Evolutionary conservation across 2,329 filamentous ascomycete genomes (phyloP).

Genomic region (Colletotrichum filicis): DNA sequence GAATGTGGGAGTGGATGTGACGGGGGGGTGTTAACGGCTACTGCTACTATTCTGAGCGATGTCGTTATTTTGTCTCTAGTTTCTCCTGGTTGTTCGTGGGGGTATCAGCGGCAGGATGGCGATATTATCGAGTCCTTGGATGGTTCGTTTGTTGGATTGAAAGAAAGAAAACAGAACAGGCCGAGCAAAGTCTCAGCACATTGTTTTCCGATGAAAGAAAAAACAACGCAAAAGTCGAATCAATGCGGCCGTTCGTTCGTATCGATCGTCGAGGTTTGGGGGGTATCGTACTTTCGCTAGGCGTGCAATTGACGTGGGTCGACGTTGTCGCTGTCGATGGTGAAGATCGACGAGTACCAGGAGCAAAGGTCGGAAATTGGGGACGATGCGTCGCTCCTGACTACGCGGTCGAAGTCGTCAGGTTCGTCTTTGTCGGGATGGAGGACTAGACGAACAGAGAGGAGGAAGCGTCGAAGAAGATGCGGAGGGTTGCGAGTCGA

Average conservation of each 20-base stretch:
- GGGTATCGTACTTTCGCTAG: slow-evolving; percentile 25
- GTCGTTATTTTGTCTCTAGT: slow-evolving; percentile 6
- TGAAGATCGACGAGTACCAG: background rate
- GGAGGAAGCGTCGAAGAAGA: slow-evolving; percentile 36
- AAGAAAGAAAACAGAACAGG: background rate
- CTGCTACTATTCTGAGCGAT: slow-evolving; percentile 18
- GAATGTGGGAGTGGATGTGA: slow-evolving; percentile 17
- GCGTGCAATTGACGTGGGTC: background rate
- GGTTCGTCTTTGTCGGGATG: background rate
- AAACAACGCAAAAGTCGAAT: slow-evolving; percentile 11
- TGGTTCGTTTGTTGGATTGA: slow-evolving; percentile 1
- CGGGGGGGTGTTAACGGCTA: slow-evolving; percentile 1
- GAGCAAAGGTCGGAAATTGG: slow-evolving; percentile 1
- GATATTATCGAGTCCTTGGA: background rate
- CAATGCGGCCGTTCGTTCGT: slow-evolving; percentile 27
- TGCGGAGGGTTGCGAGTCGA: slow-evolving; percentile 44
- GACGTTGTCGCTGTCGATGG: slow-evolving; percentile 1
- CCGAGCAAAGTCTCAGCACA: slow-evolving; percentile 28
- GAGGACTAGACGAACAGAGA: background rate
- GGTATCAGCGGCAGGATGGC: background rate
- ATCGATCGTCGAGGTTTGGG: slow-evolving; percentile 12
- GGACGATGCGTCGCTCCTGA: slow-evolving; percentile 6
- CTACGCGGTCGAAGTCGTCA: slow-evolving; percentile 6
- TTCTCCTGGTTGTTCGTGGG: background rate
- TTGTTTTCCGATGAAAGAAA: slow-evolving; percentile 5